These are phyloP conservation scores for Ambispora gerdemannii DNA, from an alignment of 192 early-diverging fungal genomes.

Conservation along the genomic window DNA sequence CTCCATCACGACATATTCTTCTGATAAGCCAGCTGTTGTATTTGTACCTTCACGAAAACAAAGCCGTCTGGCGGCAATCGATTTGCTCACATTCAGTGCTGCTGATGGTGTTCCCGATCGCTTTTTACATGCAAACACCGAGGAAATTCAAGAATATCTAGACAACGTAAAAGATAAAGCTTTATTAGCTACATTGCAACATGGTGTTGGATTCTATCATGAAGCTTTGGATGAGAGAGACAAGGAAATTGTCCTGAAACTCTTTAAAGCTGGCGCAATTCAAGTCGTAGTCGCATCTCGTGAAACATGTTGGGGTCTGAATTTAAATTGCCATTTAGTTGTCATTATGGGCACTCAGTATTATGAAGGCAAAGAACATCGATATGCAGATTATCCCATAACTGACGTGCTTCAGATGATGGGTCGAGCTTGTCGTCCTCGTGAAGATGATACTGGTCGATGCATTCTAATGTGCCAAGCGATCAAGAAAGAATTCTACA, in stretches of 20 bases:
- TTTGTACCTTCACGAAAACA: slow-evolving; percentile 93
- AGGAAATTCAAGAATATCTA: slow-evolving; percentile 60
- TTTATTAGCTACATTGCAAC: slow-evolving; percentile 64
- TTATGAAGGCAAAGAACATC: slow-evolving; percentile 90
- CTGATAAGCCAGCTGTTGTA: slow-evolving; percentile 73
- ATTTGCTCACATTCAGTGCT: slow-evolving; percentile 75
- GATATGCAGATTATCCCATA: slow-evolving; percentile 93
- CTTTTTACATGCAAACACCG: slow-evolving; percentile 68
- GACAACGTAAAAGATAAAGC: slow-evolving; percentile 69
- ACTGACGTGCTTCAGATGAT: slow-evolving; percentile 99
- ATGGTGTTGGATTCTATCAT: slow-evolving; percentile 90
- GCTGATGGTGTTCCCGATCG: slow-evolving; percentile 72
- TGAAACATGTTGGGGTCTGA: slow-evolving; percentile 91
- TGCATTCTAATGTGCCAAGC: slow-evolving; percentile 94
- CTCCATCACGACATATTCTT: slow-evolving; percentile 64
- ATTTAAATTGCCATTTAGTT: slow-evolving; percentile 78
- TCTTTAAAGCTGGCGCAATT: slow-evolving; percentile 76
- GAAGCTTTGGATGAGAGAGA: slow-evolving; percentile 82
- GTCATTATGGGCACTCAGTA: slow-evolving; percentile 97
- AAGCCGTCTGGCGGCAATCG: slow-evolving; percentile 80
- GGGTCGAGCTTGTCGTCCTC: slow-evolving; percentile 80
- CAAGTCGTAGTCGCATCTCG: slow-evolving; percentile 88
- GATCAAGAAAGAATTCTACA: slow-evolving; percentile 96
- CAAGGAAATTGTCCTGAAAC: slow-evolving; percentile 62
- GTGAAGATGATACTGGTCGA: slow-evolving; percentile 59